Percentiles rank a stretch among this genome's conserved stretches.
These are phyloP conservation scores for Phaeosphaeria sp. DNA, from an alignment of 2,329 filamentous ascomycete genomes.

Conservation along the genomic window DNA sequence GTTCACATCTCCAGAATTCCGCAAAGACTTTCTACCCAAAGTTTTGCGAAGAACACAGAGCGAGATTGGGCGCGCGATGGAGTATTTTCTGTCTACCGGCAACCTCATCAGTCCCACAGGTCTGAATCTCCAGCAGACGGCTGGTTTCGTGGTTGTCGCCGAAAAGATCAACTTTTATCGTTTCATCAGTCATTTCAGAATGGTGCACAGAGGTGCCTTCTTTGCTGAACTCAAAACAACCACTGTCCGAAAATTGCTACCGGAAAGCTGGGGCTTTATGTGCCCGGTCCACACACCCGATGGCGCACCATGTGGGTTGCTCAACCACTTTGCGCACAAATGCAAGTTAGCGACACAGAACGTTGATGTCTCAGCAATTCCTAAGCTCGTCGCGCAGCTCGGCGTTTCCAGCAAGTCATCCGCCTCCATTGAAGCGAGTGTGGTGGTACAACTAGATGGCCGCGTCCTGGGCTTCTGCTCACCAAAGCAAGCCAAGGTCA, in stretches of 20 bases:
- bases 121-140: conserved; percentile 90
- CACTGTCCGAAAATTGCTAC: conserved; percentile 90
- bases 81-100: conserved; percentile 96
- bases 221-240: conserved; percentile 98
- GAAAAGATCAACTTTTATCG: conserved; percentile 99
- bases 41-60: conserved; percentile 85
- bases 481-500: conserved; percentile 78
- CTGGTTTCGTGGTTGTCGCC: conserved; percentile 94
- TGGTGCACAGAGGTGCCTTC: conserved; percentile 98
- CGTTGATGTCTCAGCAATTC: conserved; percentile 76
- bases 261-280: conserved; percentile 97
- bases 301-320: conserved; percentile 89
- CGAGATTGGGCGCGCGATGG: conserved; percentile 83
- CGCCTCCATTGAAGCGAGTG: conserved; percentile 80
- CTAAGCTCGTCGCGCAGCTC: conserved; percentile 76
- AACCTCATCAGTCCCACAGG: conserved; percentile 91
- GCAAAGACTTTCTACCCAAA: conserved; percentile 76
- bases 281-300: conserved; percentile 98
- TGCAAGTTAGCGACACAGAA: conserved; percentile 83
- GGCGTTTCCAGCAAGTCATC: conserved; percentile 79
- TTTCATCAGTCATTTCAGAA: conserved; percentile 98
- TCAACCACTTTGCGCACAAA: conserved; percentile 96
- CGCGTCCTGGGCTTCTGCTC: conserved; percentile 89
- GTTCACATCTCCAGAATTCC: conserved; percentile 79
- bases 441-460: conserved; percentile 89